Evolutionary conservation across 164 flowering plant genomes (phyloP), one percentile per base, ranked within the genome.

Genomic region (Berberis vulgaris): DNA sequence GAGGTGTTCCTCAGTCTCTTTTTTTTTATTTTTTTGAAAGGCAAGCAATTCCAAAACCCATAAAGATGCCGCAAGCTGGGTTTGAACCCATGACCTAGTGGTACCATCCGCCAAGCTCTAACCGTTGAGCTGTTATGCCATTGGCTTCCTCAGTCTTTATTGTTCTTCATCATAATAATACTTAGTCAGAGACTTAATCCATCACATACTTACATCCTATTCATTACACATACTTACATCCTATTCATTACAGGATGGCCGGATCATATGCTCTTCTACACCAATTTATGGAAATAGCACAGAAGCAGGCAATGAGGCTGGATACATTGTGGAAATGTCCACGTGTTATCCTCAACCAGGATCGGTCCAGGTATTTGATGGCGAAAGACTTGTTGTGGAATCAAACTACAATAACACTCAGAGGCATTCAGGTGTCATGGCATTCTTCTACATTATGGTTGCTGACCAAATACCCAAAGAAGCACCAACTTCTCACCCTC

Each of bases 311-410:
- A 76, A 92, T 59, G 96, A 89, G 66, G 79, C 75, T 67, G 95
- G 88, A 52, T 91, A 87, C 65, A 81, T 91, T 54, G 90, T 87
- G 10, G 97, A 96, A 67, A 92, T 92, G 96, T 80, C 95, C 6
- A 79, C 91, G 0, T 92, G 96, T 72, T 89, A 87, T 71, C 98
- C 98, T 49, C 50, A 78, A 57, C 88, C 91, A 6, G 89, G 90
- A 11, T 76, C 94, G 3, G 72, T 84, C 67, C 75, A 77, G 68
- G 76, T 88, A 43, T 49, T 67, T 13, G 71, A 81, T 53, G 87
- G 90, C n/a, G 96, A 92, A 75, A 70, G 71, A 7, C 65, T 92
- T 60, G 65, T 74, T 55, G 55, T 92, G 43, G 88, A 79, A 66
- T 89, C 96, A 10, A 84, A 79, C 45, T 92, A 89, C 71, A 83